phyloP scores from a whole-genome alignment of 176 grass and related monocot species.

The Tillandsia leiboldiana region DNA sequence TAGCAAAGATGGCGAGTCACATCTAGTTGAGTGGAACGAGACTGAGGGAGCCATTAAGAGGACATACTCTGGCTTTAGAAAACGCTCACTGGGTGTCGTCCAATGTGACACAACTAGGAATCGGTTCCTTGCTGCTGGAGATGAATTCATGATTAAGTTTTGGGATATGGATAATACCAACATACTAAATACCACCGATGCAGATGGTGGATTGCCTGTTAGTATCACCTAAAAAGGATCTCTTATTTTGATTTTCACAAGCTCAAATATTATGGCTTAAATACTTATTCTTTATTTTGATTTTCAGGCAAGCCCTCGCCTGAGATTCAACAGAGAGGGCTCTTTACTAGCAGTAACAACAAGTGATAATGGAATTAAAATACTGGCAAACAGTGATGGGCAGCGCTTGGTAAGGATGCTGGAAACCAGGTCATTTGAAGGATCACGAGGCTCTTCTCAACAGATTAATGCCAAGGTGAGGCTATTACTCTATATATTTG shows the following conservation, averaged over 20 bases:
- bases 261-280: constrained; percentile 11
- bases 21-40: constrained; percentile 99
- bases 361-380: constrained; percentile 94
- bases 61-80: constrained; percentile 86
- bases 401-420: constrained; percentile 87
- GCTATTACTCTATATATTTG: neutral
- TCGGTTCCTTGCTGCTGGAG: constrained; percentile 89
- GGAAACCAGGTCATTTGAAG: constrained; percentile 79
- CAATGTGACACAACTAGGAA: constrained; percentile 96
- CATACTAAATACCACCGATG: constrained; percentile 75
- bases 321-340: constrained; percentile 97
- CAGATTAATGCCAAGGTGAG: constrained; percentile 76
- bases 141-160: constrained; percentile 94
- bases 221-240: constrained; percentile 14
- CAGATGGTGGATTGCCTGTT: constrained; percentile 84
- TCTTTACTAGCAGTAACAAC: constrained; percentile 91
- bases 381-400: constrained; percentile 88
- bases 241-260: constrained; percentile 5
- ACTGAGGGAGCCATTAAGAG: constrained; percentile 91
- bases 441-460: constrained; percentile 61
- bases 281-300: constrained; percentile 12
- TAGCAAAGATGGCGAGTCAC: constrained; percentile 93
- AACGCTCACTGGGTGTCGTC: constrained; percentile 73
- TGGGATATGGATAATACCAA: constrained; percentile 96
- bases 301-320: constrained; percentile 71